Evolutionary conservation across 352 stramenopile species (phyloP), one percentile per base, ranked within the genome.

Genomic region (Globisporangium carolinianum): DNA sequence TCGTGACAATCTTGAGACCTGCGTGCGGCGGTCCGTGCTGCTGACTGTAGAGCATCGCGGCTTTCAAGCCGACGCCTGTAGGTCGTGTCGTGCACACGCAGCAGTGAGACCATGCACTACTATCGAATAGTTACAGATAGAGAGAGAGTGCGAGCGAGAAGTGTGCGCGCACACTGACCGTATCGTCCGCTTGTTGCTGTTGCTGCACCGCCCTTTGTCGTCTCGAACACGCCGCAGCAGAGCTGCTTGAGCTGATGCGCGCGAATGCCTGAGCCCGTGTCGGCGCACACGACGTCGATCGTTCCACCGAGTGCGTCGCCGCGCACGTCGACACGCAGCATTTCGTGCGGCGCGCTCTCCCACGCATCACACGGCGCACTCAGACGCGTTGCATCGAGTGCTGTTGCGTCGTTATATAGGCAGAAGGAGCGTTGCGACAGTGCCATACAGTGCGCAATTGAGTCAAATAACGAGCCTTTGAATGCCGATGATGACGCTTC

Each of bases 31-130:
- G 47, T 32, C 24, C 24, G 53, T 87, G 58, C 8, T 77, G 60
- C 51, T 94, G 83, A 46, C 77, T 88, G 67, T 91, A 91, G 10
- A 91, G 57, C 49, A 87, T 67, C 11, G 83, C 83, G 5, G 77
- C 81, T 64, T 94, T 94, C 38, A 94, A 62, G 0, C 83, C 83
- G 43, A 94, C 61, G 41, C 83, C 83, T 89, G 39, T 56, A 45
- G 47, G 24, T 32, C 2, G 24, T 1, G 3, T 32, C 24, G 24
- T 32, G 24, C 24, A 32, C 24, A 32, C 24, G 24, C 24, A 32
- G 24, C 24, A 32, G 24, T 32, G 24, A 32, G 24, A 32, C 24
- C 24, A 32, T 32, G 24, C 24, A 32, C 24, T 32, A 32, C 24
- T 32, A 32, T 3, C 24, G 24, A 43, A 55, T 15, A 5, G 58